Base-by-base conservation (phyloP, 257 asterid genomes). In the Dorcoceras hygrometricum region DNA sequence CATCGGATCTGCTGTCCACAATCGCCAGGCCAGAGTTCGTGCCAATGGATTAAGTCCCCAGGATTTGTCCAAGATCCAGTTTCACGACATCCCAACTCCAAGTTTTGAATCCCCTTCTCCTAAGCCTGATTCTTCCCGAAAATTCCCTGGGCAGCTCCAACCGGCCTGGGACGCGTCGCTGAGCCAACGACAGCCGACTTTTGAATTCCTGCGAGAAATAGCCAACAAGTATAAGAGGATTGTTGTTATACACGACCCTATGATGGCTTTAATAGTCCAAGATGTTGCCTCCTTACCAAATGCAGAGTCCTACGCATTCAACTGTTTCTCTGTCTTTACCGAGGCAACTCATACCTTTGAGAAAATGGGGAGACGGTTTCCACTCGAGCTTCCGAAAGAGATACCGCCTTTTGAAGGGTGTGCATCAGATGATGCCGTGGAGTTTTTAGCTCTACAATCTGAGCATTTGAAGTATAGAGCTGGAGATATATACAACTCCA, bases 191-290 rank as follows among this genome's bases (percentile, higher is more conserved):
- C 23, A 50, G 18, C 82, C 75, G 0, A 27, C 79, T 11, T 70
- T 75, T 1, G 69, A 28, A 2, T 75, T 27, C 57, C 6, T 79
- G 0, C 54, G 18, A 3, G 59, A 32, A 18, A 46, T 72, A 53
- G 71, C 79, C 6, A 0, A 20, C 6, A 71, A 62, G 19, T 72
- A 57, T 62, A 55, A 22, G 16, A 58, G 81, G n/a, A 71, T 82
- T 6, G 65, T 77, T 3, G 69, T 82, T 0, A 34, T 79, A 10
- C 79, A 79, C 53, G 87, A 82, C 34, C 26, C 77, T 0, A 22
- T 74, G 69, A 72, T 76, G 82, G 66, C 84, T 0, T 65, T 29
- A 0, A 82, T 74, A 5, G 82, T 79, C 34, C 87, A 74, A 54
- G 87, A 82, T 43, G 67, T 67, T 8, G 59, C 34, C 12, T 62